A percentile compares a stretch with the other conserved stretches of the same genome.
Conservation (phyloP, 139 green algal genomes). For the Micractinium sp. region DNA sequence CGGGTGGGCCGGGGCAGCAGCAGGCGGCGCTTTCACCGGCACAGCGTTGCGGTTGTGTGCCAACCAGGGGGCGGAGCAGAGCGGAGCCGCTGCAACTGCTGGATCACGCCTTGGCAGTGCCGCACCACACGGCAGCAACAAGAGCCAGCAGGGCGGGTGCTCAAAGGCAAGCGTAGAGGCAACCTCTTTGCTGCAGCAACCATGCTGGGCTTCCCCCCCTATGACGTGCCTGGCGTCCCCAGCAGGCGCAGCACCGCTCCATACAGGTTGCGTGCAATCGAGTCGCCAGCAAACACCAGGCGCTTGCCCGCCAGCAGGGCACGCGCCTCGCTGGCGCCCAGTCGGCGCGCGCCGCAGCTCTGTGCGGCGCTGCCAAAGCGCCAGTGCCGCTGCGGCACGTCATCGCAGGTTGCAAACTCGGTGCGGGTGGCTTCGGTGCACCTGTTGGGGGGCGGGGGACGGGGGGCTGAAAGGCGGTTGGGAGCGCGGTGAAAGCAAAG, state of each 20-base stretch:
- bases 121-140: neutral
- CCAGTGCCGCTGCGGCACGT: conserved; percentile 26
- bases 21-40: too few species aligned
- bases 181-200: neutral
- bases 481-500: neutral
- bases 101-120: neutral
- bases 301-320: neutral
- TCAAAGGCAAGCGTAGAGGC: neutral
- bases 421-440: neutral
- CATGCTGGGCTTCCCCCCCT: neutral
- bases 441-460: neutral
- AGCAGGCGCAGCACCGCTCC: conserved; percentile 23
- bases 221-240: neutral
- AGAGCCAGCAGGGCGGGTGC: neutral
- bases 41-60: neutral
- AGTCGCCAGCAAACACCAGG: conserved; percentile 36
- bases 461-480: neutral
- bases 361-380: neutral
- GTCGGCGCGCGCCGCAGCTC: conserved; percentile 14
- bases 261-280: conserved; percentile 18
- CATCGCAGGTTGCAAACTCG: conserved; percentile 21
- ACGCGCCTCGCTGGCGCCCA: neutral
- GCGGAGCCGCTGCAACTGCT: neutral
- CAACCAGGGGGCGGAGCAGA: neutral
- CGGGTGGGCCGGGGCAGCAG: too few species aligned